These are phyloP conservation scores for Pichia insulana DNA, from an alignment of 805 yeast species.

Conservation along the genomic window DNA sequence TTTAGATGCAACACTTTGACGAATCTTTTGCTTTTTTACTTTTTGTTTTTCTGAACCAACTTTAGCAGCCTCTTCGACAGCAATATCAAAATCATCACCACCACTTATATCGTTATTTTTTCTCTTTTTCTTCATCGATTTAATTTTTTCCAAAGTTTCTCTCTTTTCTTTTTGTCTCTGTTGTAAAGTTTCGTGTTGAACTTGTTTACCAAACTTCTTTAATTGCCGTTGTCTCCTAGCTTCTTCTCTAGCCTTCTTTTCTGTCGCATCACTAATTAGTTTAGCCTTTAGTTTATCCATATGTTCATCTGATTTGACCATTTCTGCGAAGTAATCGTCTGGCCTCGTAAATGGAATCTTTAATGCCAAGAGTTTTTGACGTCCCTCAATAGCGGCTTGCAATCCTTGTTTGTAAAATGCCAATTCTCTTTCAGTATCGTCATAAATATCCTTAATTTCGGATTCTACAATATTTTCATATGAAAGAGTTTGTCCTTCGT, in stretches of 20 bases:
- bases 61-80: slow-evolving; percentile 84
- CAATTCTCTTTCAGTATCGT: slow-evolving; percentile 91
- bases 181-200: slow-evolving; percentile 86
- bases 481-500: slow-evolving; percentile 73
- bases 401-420: slow-evolving; percentile 94
- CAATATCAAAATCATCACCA: slow-evolving; percentile 77
- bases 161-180: slow-evolving; percentile 89
- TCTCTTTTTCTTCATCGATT: slow-evolving; percentile 84
- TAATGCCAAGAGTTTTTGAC: slow-evolving; percentile 53
- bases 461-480: slow-evolving; percentile 52
- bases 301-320: slow-evolving; percentile 96
- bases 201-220: slow-evolving; percentile 97
- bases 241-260: slow-evolving; percentile 85
- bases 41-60: slow-evolving; percentile 29
- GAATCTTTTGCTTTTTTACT: slow-evolving; percentile 51
- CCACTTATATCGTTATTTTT: slow-evolving; percentile 60
- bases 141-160: slow-evolving; percentile 83
- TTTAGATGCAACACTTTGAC: slow-evolving; percentile 29
- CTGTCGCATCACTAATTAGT: slow-evolving; percentile 63
- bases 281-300: slow-evolving; percentile 88
- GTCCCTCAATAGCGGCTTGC: slow-evolving; percentile 69
- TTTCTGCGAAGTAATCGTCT: slow-evolving; percentile 92
- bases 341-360: slow-evolving; percentile 90
- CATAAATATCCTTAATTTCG: slow-evolving; percentile 78
- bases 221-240: slow-evolving; percentile 90